Base-by-base conservation (phyloP, 225 moss, liverwort and hornwort species). In the Takakia lepidozioides region DNA sequence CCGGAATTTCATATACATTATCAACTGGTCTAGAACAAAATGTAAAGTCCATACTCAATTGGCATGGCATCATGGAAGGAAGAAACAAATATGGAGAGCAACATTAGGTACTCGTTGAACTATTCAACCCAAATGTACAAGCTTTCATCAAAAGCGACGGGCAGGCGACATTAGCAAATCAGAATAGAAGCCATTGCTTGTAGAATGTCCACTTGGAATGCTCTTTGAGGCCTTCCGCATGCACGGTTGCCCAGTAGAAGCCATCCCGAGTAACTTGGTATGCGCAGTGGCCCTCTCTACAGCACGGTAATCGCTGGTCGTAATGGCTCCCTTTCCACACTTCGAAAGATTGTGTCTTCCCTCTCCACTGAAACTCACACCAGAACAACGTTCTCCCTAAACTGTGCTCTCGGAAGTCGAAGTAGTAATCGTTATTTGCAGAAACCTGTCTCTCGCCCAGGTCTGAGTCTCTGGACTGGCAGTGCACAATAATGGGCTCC, bases 381-480 rank as follows among this genome's bases (percentile, higher is more conserved):
- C 41, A 41, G n/a, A 17, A 41, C 19, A 41, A 41, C 8, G 41
- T 41, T 20, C 17, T 4, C 8, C 41, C 41, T 7, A 41, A 41
- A 20, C 17, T 41, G n/a, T 41, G 17, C 18, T 17, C 18, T 7
- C 14, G 11, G 41, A 16, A 41, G n/a, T 17, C 20, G 18, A 17
- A 41, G 41, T 17, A 16, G 41, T 19, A 41, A 20, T 41, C 20
- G 18, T 17, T 41, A 2, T 41, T 20, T 41, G 41, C 6, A 17
- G 5, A 20, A 17, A 41, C 41, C 2, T 17, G 8, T 20, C 41
- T 41, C 1, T 5, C n/a, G 2, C 41, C 41, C 6, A 41, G 41
- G 41, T 41, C 41, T 41, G 41, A 17, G 41, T 41, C n/a, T 41
- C n/a, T 41, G 14, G 41, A 41, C 20, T 41, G 41, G 41, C 41